phyloP scores from a whole-genome alignment of 305 asterid genomes.

The Solanum hybrid region DNA sequence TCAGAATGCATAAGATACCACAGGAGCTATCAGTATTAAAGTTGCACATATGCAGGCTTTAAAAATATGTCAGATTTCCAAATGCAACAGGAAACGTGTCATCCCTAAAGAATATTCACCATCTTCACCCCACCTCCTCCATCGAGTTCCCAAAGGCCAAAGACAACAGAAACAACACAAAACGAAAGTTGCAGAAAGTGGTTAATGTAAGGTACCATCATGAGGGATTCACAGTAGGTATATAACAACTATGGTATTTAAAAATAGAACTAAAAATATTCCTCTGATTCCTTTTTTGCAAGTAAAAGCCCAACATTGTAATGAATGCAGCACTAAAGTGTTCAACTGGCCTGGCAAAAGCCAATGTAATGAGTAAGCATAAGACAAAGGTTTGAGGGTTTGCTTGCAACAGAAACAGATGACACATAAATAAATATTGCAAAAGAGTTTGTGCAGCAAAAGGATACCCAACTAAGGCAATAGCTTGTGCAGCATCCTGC shows the following conservation, averaged over 20 bases:
- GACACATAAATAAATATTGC: background rate
- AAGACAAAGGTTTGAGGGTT: background rate
- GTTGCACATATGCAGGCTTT: background rate
- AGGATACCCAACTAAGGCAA: constrained; percentile 24
- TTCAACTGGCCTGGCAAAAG: background rate
- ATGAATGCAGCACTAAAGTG: background rate
- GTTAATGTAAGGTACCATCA: background rate
- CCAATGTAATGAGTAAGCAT: background rate
- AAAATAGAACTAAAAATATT: too few relatives aligned
- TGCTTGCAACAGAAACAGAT: background rate
- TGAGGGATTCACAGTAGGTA: background rate
- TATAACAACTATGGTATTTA: background rate
- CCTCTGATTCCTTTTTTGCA: background rate
- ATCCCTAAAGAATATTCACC: background rate
- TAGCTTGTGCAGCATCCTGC: constrained; percentile 29
- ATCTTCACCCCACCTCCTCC: background rate
- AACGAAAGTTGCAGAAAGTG: background rate
- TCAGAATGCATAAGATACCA: background rate
- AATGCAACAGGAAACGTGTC: background rate
- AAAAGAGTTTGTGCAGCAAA: background rate
- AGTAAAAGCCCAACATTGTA: background rate
- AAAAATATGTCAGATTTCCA: background rate
- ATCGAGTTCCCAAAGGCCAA: background rate
- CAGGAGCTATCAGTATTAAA: background rate
- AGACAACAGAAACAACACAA: background rate